Base-by-base conservation (phyloP, 495 filamentous ascomycete genomes). In the Peziza echinospora region DNA sequence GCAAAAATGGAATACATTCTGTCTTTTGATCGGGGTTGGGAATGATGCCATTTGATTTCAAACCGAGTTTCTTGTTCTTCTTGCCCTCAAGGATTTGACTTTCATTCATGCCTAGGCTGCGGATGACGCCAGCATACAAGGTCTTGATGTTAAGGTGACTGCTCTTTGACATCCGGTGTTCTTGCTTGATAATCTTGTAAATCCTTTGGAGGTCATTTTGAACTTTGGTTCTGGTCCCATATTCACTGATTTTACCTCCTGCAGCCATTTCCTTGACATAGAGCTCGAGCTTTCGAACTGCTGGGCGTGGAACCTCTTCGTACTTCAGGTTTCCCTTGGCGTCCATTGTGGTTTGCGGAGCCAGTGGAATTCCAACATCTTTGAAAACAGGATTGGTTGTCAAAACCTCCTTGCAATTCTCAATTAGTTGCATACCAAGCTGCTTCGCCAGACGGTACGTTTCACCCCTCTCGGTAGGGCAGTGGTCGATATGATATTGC, bases 401-500 rank as follows among this genome's bases (percentile, higher is more conserved):
- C 41, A 99, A 69, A 25, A 89, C 85, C 22, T 96, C 89, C 57
- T 80, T 86, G 70, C 89, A 96, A 64, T 99, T 96, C 56, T 93
- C 84, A 54, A 96, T 93, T 46, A 99, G 75, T 62, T 89, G 82
- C 55, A 84, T 71, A 22, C 84, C 87, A n/a, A 99, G 76, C 63
- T 86, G 75, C 69, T 99, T 92, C 45, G 91, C 89, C 16, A 99
- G 75, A 63, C 87, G 67, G 67, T 99, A 99, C 11, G 91, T 99
- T 63, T 99, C 89, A 44, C 89, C 89, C 13, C 85, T 78, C 52
- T 96, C 85, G 1, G 89, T 85, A 5, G 89, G 89, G 67, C 89
- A 96, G 67, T 94, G 85, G 58, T 99, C 91, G 62, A 99, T 96
- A 67, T 99, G 89, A 53, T 99, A 94, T 55, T 96, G 91, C 89